phyloP scores from a whole-genome alignment of 371 early-diverging fungal species.

The Haplosporangium sp. region DNA sequence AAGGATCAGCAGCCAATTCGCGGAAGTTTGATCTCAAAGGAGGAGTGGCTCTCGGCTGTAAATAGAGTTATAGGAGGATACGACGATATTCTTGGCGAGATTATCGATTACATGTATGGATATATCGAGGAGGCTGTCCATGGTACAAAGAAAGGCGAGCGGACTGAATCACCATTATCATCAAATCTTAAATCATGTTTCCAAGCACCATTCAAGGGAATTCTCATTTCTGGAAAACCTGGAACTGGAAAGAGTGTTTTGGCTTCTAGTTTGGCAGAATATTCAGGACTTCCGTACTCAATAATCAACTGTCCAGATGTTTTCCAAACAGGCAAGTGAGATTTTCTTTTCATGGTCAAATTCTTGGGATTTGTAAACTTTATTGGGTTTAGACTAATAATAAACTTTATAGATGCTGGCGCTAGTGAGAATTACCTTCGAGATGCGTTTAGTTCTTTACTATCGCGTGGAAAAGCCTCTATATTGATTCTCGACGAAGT shows the following conservation, averaged over 20 bases:
- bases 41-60: slow-evolving; percentile 57
- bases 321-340: slow-evolving; percentile 69
- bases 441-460: slow-evolving; percentile 55
- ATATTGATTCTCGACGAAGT: slow-evolving; percentile 73
- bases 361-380: background rate
- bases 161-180: background rate
- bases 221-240: slow-evolving; percentile 68
- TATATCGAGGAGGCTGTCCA: slow-evolving; percentile 18
- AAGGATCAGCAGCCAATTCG: background rate
- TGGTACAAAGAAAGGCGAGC: background rate
- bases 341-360: background rate
- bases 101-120: slow-evolving; percentile 40
- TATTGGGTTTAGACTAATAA: background rate
- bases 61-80: slow-evolving; percentile 60
- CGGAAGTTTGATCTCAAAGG: slow-evolving; percentile 5
- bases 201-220: slow-evolving; percentile 57
- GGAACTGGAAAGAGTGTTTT: slow-evolving; percentile 75
- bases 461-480: slow-evolving; percentile 42
- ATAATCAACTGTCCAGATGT: slow-evolving; percentile 78
- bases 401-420: slow-evolving; percentile 63
- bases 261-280: slow-evolving; percentile 62
- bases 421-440: slow-evolving; percentile 63
- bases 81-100: slow-evolving; percentile 47
- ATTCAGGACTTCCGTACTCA: slow-evolving; percentile 66
- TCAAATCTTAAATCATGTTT: slow-evolving; percentile 21